Base-by-base conservation (phyloP, 2,329 filamentous ascomycete genomes). In the Hawksworthiomyces lignivorus region DNA sequence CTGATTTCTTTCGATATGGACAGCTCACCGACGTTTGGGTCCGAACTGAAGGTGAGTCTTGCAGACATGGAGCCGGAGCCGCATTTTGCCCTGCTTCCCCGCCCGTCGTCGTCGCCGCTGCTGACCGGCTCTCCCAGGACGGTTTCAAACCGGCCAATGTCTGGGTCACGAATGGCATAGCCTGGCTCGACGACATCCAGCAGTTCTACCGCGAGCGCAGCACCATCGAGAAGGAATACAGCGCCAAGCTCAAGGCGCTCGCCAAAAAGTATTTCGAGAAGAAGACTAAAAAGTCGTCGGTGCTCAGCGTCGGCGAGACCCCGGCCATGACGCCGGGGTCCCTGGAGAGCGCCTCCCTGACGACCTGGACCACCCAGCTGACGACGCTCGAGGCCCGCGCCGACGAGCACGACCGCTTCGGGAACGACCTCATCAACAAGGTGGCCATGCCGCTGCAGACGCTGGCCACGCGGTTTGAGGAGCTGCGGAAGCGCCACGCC, bases 221-320 rank as follows among this genome's bases (percentile, higher is more conserved):
- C 58, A 80, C 71, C 27, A 95, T 98, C 61, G 92, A 98, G 67
- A 96, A 95, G 67, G 94, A 98, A 62, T 97, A 98, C 62, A 84
- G 87, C 55, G 75, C 83, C 50, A 97, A 90, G 64, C 79, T 98
- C 50, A 84, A 78, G 53, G 80, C 80, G 3, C 70, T 98, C 38
- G 92, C 90, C 42, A 94, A 92, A 70, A 96, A 92, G 62, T 97
- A 96, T 69, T 92, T 87, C 58, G 94, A 98, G 27, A 63, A 94
- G 71, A 98, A 97, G 71, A 80, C 86, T 35, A 88, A 82, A 64
- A 96, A 92, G 68, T 83, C 84, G 32, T 84, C 87, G 52, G 82
- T 74, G 55, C 64, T 98, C 54, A 96, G 89, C 59, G 92, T 54
- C 40, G 92, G 92, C 56, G 92, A 98, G 56, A 92, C 82, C 19